Evolutionary conservation across 331 rosid species (phyloP), one percentile per base, ranked within the genome.

Genomic region (Dryas integrifolia): DNA sequence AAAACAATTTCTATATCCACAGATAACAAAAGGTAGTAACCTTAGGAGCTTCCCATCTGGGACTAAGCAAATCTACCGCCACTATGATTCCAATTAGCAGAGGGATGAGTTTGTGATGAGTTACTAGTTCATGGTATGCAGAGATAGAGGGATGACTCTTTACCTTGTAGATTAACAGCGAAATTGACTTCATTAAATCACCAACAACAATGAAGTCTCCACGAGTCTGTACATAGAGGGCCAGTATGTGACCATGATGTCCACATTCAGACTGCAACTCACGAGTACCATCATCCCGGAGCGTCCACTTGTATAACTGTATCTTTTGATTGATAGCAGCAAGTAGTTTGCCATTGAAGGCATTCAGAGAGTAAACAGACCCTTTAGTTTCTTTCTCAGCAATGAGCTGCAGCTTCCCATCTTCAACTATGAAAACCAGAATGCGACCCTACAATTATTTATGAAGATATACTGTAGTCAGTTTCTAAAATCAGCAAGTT

Each of bases 351-450:
- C 98, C 98, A 46, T 92, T 90, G 73, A 92, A 92, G 3, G 98
- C 91, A 67, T 88, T 92, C 83, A 92, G 74, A 55, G 93, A 81
- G 72, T 90, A 90, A 76, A 92, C 98, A 69, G 98, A 82, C 58
- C 98, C 98, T 79, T 92, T 92, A 8, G 97, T 92, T 83, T 92
- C 98, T 79, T 92, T 92, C 87, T 92, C 98, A 3, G 96, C 93
- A 49, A 92, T 82, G 55, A 92, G 90, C 74, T 87, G 97, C 72
- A 92, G 87, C 84, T 88, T 90, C 76, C 98, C 97, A 60, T 92
- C 98, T 85, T 92, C 97, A 57, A 92, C 98, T 18, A 79, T 48
- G 79, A 92, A 92, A 60, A 92, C 93, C 46, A 92, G 83, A 73
- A 92, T 92, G 72, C 98, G 95, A 64, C 98, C 98, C 98, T 92